Percentiles rank a stretch among this genome's conserved stretches.
phyloP scores from a whole-genome alignment of 495 filamentous ascomycete species.

The Talaromyces thailandensis region DNA sequence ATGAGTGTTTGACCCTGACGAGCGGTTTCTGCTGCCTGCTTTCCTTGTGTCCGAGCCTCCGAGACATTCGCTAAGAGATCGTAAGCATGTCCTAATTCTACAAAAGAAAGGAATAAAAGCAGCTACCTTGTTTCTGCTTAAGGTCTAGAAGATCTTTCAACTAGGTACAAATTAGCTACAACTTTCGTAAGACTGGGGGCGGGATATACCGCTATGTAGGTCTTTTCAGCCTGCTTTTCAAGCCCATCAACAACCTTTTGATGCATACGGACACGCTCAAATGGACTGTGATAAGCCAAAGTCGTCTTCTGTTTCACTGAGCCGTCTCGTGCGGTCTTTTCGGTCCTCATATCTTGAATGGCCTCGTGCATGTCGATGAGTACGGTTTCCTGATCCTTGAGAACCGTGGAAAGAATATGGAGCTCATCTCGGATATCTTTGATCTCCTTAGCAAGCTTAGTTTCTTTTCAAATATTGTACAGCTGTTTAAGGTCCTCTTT shows the following conservation, averaged over 20 bases:
- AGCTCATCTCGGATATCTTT: slow-evolving; percentile 55
- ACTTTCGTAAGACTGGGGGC: background rate
- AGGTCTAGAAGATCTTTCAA: background rate
- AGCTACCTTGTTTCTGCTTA: background rate
- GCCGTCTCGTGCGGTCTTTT: background rate
- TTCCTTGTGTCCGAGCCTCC: slow-evolving; percentile 4
- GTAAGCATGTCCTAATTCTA: slow-evolving; percentile 6
- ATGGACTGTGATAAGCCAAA: background rate
- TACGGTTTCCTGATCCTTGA: slow-evolving; percentile 38
- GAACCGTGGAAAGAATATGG: slow-evolving; percentile 42
- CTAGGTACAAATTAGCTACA: background rate
- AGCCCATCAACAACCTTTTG: background rate
- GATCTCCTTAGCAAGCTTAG: slow-evolving; percentile 41
- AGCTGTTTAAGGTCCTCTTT: slow-evolving; percentile 10
- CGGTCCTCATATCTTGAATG: slow-evolving; percentile 8
- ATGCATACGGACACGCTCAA: background rate
- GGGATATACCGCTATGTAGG: background rate
- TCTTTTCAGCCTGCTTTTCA: background rate
- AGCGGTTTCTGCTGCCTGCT: slow-evolving; percentile 41
- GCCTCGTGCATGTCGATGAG: slow-evolving; percentile 33
- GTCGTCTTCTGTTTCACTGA: background rate
- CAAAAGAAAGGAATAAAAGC: slow-evolving; percentile 22
- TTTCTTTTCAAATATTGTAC: slow-evolving; percentile 49
- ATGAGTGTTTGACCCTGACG: slow-evolving; percentile 52
- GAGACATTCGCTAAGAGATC: slow-evolving; percentile 1